Base-by-base conservation (phyloP, 257 asterid species). In the Fraxinus americana region DNA sequence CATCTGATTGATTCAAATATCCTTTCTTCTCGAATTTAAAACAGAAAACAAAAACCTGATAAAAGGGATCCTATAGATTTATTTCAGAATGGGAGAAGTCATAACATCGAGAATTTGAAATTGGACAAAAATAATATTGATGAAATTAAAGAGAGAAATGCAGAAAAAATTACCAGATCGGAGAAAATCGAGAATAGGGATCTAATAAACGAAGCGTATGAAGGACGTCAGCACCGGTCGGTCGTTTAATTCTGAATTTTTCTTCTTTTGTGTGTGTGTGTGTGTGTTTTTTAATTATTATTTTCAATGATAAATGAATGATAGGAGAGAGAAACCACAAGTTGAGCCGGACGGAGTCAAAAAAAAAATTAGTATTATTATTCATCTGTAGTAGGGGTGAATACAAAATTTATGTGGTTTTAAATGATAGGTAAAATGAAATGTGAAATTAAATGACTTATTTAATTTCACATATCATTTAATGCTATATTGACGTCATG, bases 1-100 rank as follows among this genome's bases (percentile, higher is more conserved):
- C 92, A 89, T 87, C 82, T 69, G 85, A 81, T 77, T 57, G 72
- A 70, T 21, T 61, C 16, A 61, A 61, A 21, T n/a, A 21, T 61
- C 34, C 67, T 61, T 54, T 61, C 34, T 61, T 23, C 67, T 7
- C 67, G 23, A 23, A 61, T 61, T 7, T 7, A 54, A 61, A 21
- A 61, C 30, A 8, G 67, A 61, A 21, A 61, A 61, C 14, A 61
- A 23, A 61, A 23, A 29, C 67, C 67, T 21, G 32, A 34, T 34
- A 61, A 61, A 61, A 23, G 25, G 1, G 10, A 61, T 61, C 67
- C 32, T 61, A 14, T 23, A 23, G 25, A 61, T 23, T 61, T 61
- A 61, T 61, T 61, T 54, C 27, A 61, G 34, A 12, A 61, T n/a
- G 17, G 7, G 32, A 59, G 67, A 59, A 59, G 25, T 61, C 67